Percentiles rank a stretch among this genome's conserved stretches.
phyloP scores from a whole-genome alignment of 2,329 filamentous ascomycete genomes.

The Trichophyton equinum region DNA sequence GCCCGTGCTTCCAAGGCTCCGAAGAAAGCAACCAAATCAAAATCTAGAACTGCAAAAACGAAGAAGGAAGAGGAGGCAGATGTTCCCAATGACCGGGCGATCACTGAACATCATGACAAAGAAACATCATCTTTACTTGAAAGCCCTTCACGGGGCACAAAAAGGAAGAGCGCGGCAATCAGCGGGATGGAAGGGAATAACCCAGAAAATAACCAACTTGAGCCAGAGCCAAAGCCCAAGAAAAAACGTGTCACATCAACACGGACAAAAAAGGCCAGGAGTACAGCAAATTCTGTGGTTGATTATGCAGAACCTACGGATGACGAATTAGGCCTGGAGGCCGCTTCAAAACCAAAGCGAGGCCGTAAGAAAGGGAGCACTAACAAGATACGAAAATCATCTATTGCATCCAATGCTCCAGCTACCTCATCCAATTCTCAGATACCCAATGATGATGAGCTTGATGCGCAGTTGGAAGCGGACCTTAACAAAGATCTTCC shows the following conservation, averaged over 20 bases:
- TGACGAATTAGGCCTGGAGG: conserved; percentile 3
- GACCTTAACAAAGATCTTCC: conserved; percentile 40
- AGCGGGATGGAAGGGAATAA: conserved; percentile 17
- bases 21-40: conserved; percentile 28
- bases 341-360: conserved; percentile 29
- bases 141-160: conserved; percentile 37
- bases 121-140: background rate
- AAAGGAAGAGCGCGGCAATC: conserved; percentile 50
- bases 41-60: conserved; percentile 25
- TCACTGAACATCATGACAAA: conserved; percentile 13
- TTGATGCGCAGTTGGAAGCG: conserved; percentile 53
- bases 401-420: conserved; percentile 37
- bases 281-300: conserved; percentile 11
- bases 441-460: conserved; percentile 49
- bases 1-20: conserved; percentile 45
- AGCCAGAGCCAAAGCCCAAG: conserved; percentile 30
- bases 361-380: conserved; percentile 24
- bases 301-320: conserved; percentile 19
- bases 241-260: conserved; percentile 48
- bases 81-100: conserved; percentile 18
- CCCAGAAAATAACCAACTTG: conserved; percentile 12
- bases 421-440: conserved; percentile 34
- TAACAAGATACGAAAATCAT: conserved; percentile 37
- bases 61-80: conserved; percentile 35
- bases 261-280: conserved; percentile 38